phyloP scores from a whole-genome alignment of 345 rosid genomes.

The Combretum micranthum region DNA sequence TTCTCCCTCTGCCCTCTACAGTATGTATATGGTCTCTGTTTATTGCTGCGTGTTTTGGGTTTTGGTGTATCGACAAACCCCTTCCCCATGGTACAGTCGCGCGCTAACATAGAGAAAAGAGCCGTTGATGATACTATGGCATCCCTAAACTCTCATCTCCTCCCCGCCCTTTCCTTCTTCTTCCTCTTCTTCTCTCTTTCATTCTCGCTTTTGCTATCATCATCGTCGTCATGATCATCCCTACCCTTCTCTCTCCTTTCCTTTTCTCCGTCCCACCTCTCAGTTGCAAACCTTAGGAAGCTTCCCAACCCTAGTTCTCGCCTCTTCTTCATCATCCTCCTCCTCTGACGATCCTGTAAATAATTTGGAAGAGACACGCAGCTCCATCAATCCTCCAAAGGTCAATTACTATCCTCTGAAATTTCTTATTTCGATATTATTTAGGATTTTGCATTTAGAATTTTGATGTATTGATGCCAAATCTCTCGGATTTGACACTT shows the following conservation, averaged over 20 bases:
- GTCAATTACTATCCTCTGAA: constrained; percentile 15
- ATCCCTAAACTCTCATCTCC: constrained; percentile 14
- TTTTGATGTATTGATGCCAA: not conserved
- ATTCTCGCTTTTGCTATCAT: constrained; percentile 15
- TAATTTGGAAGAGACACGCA: constrained; percentile 22
- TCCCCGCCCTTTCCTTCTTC: constrained; percentile 26
- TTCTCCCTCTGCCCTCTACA: too few relatives aligned
- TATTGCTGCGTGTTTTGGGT: too few relatives aligned
- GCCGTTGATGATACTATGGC: too few relatives aligned
- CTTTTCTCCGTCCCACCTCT: constrained; percentile 4
- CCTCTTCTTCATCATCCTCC: constrained; percentile 32
- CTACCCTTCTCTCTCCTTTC: constrained; percentile 6
- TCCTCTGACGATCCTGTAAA: constrained; percentile 32
- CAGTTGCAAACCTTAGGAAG: constrained; percentile 15
- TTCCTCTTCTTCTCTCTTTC: constrained; percentile 8
- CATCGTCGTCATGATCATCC: not conserved
- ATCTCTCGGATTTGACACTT: too few relatives aligned
- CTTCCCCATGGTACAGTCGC: too few relatives aligned
- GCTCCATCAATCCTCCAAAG: constrained; percentile 33
- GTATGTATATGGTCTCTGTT: too few relatives aligned
- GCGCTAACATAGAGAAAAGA: too few relatives aligned
- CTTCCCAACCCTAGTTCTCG: constrained; percentile 17
- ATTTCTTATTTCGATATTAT: not conserved
- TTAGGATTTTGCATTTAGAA: not conserved
- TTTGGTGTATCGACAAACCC: too few relatives aligned